Base-by-base conservation (phyloP, 768 basidiomycete species). In the Amanita molliuscula region DNA sequence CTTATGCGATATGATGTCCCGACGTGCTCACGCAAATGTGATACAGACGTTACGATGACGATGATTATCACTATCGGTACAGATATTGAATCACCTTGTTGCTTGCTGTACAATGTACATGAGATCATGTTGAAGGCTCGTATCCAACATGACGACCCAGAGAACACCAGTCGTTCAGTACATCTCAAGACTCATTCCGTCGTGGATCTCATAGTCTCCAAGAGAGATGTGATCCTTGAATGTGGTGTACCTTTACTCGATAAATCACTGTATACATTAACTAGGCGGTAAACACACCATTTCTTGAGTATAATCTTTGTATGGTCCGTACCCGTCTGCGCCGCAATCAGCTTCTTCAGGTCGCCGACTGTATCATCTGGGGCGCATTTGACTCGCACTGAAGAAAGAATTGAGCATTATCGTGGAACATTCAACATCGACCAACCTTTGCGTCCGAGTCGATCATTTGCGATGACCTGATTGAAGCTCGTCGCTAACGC, bases 221-320 rank as follows among this genome's bases (percentile, higher is more conserved):
- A 94, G 78, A 10, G 88, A 90, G 60, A 95, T 92, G 62, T 98
- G 93, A 64, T 99, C 94, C 68, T 98, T 98, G 74, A 83, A 99
- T 40, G 81, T 85, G 3, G 79, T 93, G 64, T 96, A 93, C 93
- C 93, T 94, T 59, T 9, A 26, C 9, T 41, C 42, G 16, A 44
- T 50, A 38, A 47, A 21, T 28, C 23, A 4, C 35, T 51, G 16
- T 36, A 33, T 21, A 23, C 21, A 40, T 13, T 20, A 18, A 10
- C 29, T 40, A 37, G 11, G 23, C 9, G 46, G 10, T 35, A 28
- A 18, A 65, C 84, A 52, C 56, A 90, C 96, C 94, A 97, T 77
- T 97, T 97, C 84, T 96, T 98, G 47, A 99, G 70, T 61, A 82
- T 78, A 52, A 99, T 95, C 78, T 95, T 98, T 29, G 65, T 68